phyloP scores from a whole-genome alignment of 2,329 filamentous ascomycete genomes.

The Lecanicillium sp. region DNA sequence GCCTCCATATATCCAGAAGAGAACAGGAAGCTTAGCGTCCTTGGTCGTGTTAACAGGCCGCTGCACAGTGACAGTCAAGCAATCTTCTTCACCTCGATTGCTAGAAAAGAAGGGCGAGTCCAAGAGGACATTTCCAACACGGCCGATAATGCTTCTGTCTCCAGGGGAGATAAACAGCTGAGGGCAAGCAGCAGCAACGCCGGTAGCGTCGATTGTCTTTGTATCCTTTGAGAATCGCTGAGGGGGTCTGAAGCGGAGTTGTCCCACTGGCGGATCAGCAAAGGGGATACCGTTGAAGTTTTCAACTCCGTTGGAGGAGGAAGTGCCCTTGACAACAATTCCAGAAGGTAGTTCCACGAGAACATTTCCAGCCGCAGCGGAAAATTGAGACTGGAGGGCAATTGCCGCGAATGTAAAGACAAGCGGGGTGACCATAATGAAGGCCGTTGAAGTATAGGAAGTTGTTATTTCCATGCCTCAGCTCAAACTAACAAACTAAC shows the following conservation, averaged over 20 bases:
- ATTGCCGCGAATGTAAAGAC: too few species aligned
- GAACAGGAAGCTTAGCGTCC: constrained; percentile 43
- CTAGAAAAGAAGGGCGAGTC: constrained; percentile 41
- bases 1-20: constrained; percentile 54
- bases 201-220: constrained; percentile 40
- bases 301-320: background rate
- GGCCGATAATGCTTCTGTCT: constrained; percentile 25
- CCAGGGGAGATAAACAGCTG: constrained; percentile 48
- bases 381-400: too few species aligned
- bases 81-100: constrained; percentile 43
- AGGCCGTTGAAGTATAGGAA: too few species aligned
- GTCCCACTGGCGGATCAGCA: constrained; percentile 52
- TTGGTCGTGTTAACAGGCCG: constrained; percentile 38
- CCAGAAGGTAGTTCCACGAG: background rate
- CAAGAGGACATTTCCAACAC: constrained; percentile 32
- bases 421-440: too few species aligned
- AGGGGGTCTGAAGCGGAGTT: constrained; percentile 55
- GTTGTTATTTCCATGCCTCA: too few species aligned
- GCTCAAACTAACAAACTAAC: too few species aligned
- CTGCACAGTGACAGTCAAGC: constrained; percentile 41
- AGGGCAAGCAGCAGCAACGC: constrained; percentile 46
- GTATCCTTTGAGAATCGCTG: constrained; percentile 33
- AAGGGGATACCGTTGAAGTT: constrained; percentile 58
- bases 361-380: background rate
- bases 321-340: background rate